A percentile compares a stretch with the other conserved stretches of the same genome.
Evolutionary conservation across 192 early-diverging fungal species (phyloP).

Genomic region (Radiomyces spectabilis): DNA sequence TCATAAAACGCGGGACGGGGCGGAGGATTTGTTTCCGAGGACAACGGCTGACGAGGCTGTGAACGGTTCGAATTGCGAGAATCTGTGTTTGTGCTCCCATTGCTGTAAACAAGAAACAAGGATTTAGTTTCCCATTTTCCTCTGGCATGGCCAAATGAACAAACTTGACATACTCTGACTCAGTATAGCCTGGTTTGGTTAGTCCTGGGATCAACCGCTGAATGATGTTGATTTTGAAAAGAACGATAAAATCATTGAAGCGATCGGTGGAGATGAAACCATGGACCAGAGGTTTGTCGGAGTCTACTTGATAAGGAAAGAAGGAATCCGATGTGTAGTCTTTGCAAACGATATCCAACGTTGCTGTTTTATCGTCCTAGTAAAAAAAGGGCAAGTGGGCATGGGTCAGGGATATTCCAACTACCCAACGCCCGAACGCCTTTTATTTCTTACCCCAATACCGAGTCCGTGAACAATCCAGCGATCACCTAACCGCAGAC

Average conservation of each 20-base stretch:
- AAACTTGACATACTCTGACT: conserved; percentile 9
- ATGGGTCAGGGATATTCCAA: no score
- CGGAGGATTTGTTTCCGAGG: background rate
- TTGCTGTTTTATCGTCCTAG: conserved; percentile 44
- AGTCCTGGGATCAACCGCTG: conserved; percentile 61
- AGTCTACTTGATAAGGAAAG: conserved; percentile 32
- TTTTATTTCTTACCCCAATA: conserved; percentile 49
- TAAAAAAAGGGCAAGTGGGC: background rate
- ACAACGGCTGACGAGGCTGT: background rate
- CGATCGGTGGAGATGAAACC: conserved; percentile 50
- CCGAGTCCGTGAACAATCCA: conserved; percentile 58
- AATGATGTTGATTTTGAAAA: conserved; percentile 57
- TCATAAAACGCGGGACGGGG: conserved; percentile 40
- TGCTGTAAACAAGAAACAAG: background rate
- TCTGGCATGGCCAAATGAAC: background rate
- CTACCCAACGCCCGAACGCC: no score
- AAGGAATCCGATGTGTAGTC: conserved; percentile 46
- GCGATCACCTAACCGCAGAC: conserved; percentile 51
- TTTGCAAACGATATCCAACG: conserved; percentile 35
- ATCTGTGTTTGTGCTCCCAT: background rate
- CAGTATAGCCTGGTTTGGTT: conserved; percentile 66
- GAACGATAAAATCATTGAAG: conserved; percentile 50
- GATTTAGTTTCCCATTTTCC: background rate
- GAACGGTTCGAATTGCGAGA: background rate
- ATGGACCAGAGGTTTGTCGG: conserved; percentile 31